These are phyloP conservation scores for Xylaria telfairii DNA, from an alignment of 495 filamentous ascomycete genomes.

Conservation along the genomic window DNA sequence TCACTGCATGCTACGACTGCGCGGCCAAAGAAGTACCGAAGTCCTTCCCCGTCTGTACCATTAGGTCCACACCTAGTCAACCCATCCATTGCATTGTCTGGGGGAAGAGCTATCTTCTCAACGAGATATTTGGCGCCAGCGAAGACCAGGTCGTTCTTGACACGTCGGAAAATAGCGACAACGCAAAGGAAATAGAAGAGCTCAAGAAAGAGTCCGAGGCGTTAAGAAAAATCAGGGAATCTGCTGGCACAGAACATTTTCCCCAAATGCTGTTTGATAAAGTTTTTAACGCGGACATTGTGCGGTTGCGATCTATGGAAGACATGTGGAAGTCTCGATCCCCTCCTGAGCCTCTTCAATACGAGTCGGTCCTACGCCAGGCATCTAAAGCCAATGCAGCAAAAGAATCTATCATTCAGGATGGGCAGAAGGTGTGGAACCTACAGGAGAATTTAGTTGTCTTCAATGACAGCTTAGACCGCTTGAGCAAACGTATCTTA, in stretches of 20 bases:
- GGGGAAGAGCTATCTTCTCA: constrained; percentile 95
- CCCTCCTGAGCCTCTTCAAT: constrained; percentile 75
- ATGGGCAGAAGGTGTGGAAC: constrained; percentile 81
- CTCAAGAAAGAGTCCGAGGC: constrained; percentile 82
- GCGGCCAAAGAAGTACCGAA: constrained; percentile 86
- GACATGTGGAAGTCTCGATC: constrained; percentile 94
- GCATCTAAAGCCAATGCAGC: constrained; percentile 56
- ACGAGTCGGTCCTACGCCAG: constrained; percentile 51
- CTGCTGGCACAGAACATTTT: constrained; percentile 84
- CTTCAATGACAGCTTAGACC: constrained; percentile 81
- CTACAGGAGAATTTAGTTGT: constrained; percentile 82
- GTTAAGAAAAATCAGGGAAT: constrained; percentile 78
- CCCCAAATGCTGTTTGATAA: constrained; percentile 85
- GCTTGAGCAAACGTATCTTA: constrained; percentile 74
- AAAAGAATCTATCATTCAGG: constrained; percentile 61
- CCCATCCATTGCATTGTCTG: constrained; percentile 99
- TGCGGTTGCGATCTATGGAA: constrained; percentile 83
- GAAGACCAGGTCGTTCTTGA: constrained; percentile 85
- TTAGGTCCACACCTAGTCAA: constrained; percentile 91
- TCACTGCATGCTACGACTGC: constrained; percentile 97
- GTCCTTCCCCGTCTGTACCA: constrained; percentile 93
- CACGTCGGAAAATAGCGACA: constrained; percentile 77
- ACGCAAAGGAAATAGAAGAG: constrained; percentile 87
- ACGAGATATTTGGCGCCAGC: constrained; percentile 90
- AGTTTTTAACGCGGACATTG: constrained; percentile 86